Evolutionary conservation across 257 asterid species (phyloP), one percentile per base, ranked within the genome.

Genomic region (Plantago ovata): DNA sequence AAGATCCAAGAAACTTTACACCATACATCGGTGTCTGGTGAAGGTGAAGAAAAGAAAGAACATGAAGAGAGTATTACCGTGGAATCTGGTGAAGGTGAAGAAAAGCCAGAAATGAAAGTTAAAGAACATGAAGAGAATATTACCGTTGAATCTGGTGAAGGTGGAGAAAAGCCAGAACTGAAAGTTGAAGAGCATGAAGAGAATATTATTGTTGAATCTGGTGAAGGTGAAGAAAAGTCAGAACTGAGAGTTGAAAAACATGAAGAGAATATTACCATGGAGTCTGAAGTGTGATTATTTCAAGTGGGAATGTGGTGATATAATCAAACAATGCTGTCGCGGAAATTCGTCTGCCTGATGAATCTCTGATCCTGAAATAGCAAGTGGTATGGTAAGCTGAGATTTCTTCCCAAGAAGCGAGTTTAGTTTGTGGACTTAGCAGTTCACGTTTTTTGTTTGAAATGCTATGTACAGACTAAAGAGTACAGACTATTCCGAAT

Each of bases 1-100:
- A 92, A 82, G 78, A 92, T 92, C 65, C 97, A 92, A 58, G 98
- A 92, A 66, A 86, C 77, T 0, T 72, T 88, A 70, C 95, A 92
- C 62, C 86, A 84, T 13, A 79, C 74, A 43, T 69, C 90, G 0
- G 82, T 83, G 19, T 60, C 84, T 8, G 70, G 57, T 1, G 75
- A 71, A 0, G 59, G 65, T 38, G 55, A 69, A 72, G 82, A 75
- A 20, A 69, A 75, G 68, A 66, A 71, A 3, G 84, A 83, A 69
- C 73, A 64, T 22, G 67, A 69, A 51, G 50, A 83, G 68, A 55
- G 48, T 49, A 47, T 76, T 42, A 64, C 70, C 3, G 58, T 12
- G 41, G 79, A 72, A 46, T 52, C 76, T 53, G 70, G 56, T 1
- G 75, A 70, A 0, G 58, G 65, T 38, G 57, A 69, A 72, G 82